phyloP scores from a whole-genome alignment of 495 filamentous ascomycete genomes.

The Articulospora tetracladia region DNA sequence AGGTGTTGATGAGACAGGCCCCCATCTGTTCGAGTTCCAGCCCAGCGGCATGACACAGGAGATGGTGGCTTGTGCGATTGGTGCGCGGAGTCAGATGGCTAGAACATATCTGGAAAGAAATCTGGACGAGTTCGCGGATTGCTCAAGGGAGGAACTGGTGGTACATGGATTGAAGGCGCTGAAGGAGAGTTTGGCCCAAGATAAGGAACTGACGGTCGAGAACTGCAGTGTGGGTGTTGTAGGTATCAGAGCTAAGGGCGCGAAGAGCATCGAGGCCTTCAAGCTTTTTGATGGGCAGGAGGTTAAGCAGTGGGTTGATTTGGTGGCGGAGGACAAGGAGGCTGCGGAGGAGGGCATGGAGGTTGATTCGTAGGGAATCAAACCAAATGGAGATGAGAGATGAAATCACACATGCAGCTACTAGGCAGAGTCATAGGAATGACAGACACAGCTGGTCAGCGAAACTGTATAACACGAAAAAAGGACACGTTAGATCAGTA shows the following conservation, averaged over 20 bases:
- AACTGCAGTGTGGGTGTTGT: slow-evolving; percentile 90
- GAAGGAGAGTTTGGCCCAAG: slow-evolving; percentile 93
- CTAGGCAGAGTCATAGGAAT: not conserved
- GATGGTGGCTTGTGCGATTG: slow-evolving; percentile 93
- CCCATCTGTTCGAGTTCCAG: slow-evolving; percentile 98
- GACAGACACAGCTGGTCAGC: slow-evolving; percentile 1
- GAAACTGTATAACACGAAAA: slow-evolving; percentile 12
- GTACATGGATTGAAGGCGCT: slow-evolving; percentile 85
- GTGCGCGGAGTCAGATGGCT: slow-evolving; percentile 93
- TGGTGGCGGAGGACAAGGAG: slow-evolving; percentile 55
- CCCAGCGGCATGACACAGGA: slow-evolving; percentile 93
- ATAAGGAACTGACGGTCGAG: slow-evolving; percentile 94
- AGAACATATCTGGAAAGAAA: slow-evolving; percentile 93
- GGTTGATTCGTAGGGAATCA: slow-evolving; percentile 64
- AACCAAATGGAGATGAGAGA: not conserved
- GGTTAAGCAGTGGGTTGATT: slow-evolving; percentile 72
- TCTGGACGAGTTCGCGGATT: slow-evolving; percentile 72
- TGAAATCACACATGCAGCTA: not conserved
- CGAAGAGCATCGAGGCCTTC: slow-evolving; percentile 68
- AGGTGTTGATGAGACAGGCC: slow-evolving; percentile 87
- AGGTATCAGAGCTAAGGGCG: slow-evolving; percentile 57
- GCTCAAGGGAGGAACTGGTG: slow-evolving; percentile 78
- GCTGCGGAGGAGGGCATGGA: slow-evolving; percentile 63
- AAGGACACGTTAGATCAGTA: slow-evolving; percentile 4
- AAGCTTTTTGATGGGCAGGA: slow-evolving; percentile 89